These are phyloP conservation scores for Rhinocladiella similis DNA, from an alignment of 2,329 filamentous ascomycete genomes.

Conservation along the genomic window DNA sequence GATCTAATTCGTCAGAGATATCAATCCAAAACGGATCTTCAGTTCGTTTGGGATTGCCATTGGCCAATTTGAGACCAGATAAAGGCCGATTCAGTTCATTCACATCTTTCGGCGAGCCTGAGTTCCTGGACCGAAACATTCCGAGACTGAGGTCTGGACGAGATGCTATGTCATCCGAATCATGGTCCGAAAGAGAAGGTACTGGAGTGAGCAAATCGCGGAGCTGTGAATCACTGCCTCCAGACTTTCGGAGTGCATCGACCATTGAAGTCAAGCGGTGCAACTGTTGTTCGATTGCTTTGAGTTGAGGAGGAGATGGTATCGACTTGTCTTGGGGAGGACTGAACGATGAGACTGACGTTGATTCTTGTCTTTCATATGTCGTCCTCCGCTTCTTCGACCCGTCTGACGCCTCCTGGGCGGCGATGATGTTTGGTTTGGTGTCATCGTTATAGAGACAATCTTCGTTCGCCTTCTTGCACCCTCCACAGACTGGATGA, in stretches of 20 bases:
- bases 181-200: constrained; percentile 13
- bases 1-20: constrained; percentile 22
- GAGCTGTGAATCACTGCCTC: not conserved
- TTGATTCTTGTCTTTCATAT: not conserved
- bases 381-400: constrained; percentile 22
- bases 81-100: constrained; percentile 19
- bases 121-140: constrained; percentile 10
- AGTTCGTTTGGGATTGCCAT: not conserved
- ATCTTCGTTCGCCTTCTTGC: constrained; percentile 43
- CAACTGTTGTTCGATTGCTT: constrained; percentile 45
- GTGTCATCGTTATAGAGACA: constrained; percentile 41
- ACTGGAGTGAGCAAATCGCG: constrained; percentile 18
- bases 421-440: not conserved
- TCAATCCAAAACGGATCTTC: constrained; percentile 23
- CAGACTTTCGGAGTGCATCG: constrained; percentile 40
- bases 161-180: constrained; percentile 37
- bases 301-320: constrained; percentile 30
- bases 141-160: constrained; percentile 41
- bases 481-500: constrained; percentile 48
- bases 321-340: constrained; percentile 29
- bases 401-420: not conserved
- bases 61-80: constrained; percentile 13
- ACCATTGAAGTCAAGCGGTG: constrained; percentile 48
- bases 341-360: not conserved
- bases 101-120: constrained; percentile 4